Evolutionary conservation across 192 early-diverging fungal genomes (phyloP).

Genomic region (Coemansia sp.): DNA sequence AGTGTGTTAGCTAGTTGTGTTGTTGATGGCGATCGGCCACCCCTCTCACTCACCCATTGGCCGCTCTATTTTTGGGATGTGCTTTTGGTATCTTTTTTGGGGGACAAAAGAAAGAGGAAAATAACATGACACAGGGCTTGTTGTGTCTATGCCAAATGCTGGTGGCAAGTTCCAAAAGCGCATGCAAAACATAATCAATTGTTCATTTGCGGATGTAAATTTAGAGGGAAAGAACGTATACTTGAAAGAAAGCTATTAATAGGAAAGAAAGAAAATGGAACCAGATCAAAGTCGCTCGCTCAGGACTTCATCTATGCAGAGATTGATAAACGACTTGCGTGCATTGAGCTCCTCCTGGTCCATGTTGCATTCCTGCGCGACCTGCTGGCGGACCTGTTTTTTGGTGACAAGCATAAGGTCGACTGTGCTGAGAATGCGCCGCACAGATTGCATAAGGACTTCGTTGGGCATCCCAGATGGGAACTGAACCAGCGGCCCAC

Average conservation of each 20-base stretch:
- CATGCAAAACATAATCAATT: too few relatives aligned
- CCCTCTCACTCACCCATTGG: neutral
- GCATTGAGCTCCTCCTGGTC: slow-evolving; percentile 71
- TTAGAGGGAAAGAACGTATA: too few relatives aligned
- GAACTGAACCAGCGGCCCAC: slow-evolving; percentile 19
- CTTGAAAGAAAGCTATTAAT: neutral
- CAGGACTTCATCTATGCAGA: slow-evolving; percentile 69
- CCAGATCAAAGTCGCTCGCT: slow-evolving; percentile 38
- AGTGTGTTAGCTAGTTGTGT: neutral
- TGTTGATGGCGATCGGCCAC: slow-evolving; percentile 2
- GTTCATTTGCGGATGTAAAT: too few relatives aligned
- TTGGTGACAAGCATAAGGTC: slow-evolving; percentile 98
- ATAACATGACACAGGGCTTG: neutral
- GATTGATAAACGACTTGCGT: slow-evolving; percentile 88
- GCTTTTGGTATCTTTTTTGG: neutral
- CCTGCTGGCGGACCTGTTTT: slow-evolving; percentile 93
- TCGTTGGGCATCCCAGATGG: slow-evolving; percentile 64
- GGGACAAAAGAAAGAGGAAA: neutral
- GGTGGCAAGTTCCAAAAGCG: too few relatives aligned
- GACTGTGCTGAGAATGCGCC: slow-evolving; percentile 77
- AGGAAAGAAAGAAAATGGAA: slow-evolving; percentile 1
- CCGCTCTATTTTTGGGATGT: slow-evolving; percentile 8
- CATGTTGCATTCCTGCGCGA: slow-evolving; percentile 76
- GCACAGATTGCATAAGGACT: slow-evolving; percentile 71
- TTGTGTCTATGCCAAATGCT: neutral